These are phyloP conservation scores for Fusarium anguioides DNA, from an alignment of 2,329 filamentous ascomycete species.

Conservation along the genomic window DNA sequence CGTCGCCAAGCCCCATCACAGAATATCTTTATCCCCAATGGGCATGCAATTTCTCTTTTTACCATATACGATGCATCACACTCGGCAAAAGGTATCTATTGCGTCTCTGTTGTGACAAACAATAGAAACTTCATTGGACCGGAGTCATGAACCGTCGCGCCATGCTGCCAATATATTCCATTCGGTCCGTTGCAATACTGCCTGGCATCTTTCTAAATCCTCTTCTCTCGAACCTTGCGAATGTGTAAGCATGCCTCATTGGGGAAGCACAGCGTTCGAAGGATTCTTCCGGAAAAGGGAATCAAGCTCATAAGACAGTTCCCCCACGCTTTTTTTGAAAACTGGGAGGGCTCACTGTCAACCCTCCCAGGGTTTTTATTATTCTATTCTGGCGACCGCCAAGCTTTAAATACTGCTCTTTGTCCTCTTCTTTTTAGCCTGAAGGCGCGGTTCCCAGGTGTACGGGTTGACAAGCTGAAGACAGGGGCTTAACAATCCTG, in stretches of 20 bases:
- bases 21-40: not conserved
- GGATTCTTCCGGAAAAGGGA: conserved; percentile 20
- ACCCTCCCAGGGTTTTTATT: conserved; percentile 6
- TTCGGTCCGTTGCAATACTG: not conserved
- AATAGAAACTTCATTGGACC: not conserved
- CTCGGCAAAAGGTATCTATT: not conserved
- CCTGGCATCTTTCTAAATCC: not conserved
- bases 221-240: not conserved
- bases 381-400: not conserved
- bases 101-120: not conserved
- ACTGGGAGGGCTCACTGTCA: conserved; percentile 25
- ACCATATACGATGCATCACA: conserved; percentile 9
- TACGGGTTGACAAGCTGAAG: conserved; percentile 22
- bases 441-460: conserved; percentile 19
- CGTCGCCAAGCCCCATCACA: not conserved
- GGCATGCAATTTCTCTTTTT: not conserved
- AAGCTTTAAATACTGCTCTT: conserved; percentile 1
- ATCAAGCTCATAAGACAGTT: not conserved
- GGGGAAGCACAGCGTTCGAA: not conserved
- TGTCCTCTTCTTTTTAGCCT: conserved; percentile 12
- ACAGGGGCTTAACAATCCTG: not conserved
- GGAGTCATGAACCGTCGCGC: not conserved
- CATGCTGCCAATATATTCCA: not conserved
- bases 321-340: conserved; percentile 5
- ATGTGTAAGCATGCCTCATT: not conserved